A percentile compares a stretch with the other conserved stretches of the same genome.
These are phyloP conservation scores for Scenedesmus sp. DNA, from an alignment of 163 green algal species.

Conservation along the genomic window DNA sequence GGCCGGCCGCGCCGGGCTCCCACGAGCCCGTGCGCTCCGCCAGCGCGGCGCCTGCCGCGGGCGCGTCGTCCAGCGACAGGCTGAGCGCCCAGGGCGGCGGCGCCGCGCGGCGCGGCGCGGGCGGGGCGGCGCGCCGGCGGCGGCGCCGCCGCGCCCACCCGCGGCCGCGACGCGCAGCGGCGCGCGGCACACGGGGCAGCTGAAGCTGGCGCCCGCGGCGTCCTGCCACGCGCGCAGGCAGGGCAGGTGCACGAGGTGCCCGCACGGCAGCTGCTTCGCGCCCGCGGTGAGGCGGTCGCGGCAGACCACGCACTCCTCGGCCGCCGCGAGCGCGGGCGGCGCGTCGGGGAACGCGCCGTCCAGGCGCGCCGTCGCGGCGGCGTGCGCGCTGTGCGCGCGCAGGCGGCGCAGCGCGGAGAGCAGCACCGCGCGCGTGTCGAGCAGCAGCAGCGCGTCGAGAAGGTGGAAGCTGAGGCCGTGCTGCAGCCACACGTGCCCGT, in stretches of 20 bases:
- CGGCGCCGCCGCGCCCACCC: not conserved
- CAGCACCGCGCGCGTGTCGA: conserved; percentile 55
- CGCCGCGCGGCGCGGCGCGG: not conserved
- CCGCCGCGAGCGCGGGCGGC: not conserved
- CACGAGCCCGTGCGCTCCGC: not conserved
- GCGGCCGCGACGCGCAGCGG: conserved; percentile 15
- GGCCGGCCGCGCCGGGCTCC: not conserved
- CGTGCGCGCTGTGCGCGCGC: conserved; percentile 45
- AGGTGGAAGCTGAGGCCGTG: conserved; percentile 56
- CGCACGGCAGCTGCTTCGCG: conserved; percentile 65
- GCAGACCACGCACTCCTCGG: conserved; percentile 60
- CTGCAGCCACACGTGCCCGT: conserved; percentile 59
- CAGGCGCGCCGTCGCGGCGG: conserved; percentile 48
- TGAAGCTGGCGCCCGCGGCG: conserved; percentile 53
- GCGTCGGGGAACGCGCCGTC: conserved; percentile 56
- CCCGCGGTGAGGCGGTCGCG: conserved; percentile 53
- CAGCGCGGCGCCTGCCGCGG: conserved; percentile 1
- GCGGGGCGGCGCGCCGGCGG: not conserved
- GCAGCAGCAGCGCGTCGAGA: conserved; percentile 57
- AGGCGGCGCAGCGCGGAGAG: conserved; percentile 46
- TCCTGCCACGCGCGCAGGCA: conserved; percentile 72
- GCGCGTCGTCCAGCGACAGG: too few species aligned
- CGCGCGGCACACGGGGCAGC: conserved; percentile 39
- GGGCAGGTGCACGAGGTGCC: conserved; percentile 59
- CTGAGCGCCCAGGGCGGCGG: not conserved